Conservation (phyloP, 371 early-diverging fungal genomes). For the Haplosporangium sp. region DNA sequence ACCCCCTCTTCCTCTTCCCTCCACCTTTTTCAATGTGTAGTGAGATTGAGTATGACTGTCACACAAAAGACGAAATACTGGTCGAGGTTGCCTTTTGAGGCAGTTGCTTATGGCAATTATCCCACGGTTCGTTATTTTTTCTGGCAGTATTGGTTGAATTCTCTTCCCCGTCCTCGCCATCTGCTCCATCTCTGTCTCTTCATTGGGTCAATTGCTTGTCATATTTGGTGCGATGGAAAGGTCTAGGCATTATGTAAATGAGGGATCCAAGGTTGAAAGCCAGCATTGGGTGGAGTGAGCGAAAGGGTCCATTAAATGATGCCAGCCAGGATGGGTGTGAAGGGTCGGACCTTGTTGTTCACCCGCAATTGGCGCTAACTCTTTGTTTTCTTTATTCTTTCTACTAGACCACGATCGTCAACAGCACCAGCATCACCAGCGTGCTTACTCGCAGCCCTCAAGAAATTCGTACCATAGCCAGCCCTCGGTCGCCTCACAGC, state of each 20-base stretch:
- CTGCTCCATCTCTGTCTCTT: no score
- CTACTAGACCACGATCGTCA: conserved; percentile 27
- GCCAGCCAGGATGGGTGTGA: neutral
- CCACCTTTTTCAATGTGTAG: neutral
- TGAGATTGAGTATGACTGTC: neutral
- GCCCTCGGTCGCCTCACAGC: conserved; percentile 29
- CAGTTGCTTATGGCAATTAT: no score
- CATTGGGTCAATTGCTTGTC: no score
- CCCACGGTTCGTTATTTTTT: conserved; percentile 18
- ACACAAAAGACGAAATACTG: neutral
- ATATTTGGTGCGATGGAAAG: no score
- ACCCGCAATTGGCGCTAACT: no score
- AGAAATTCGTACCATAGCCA: conserved; percentile 20
- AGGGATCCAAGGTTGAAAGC: no score
- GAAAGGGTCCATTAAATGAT: neutral
- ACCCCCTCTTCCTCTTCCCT: neutral
- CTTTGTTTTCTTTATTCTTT: neutral
- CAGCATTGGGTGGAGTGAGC: no score
- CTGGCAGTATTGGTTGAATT: no score
- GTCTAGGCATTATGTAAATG: no score
- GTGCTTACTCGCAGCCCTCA: conserved; percentile 19
- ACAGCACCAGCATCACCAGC: conserved; percentile 32
- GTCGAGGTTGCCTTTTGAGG: neutral
- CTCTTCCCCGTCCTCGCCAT: no score
- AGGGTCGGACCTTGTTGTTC: no score